Evolutionary conservation across 2,329 filamentous ascomycete species (phyloP).

Genomic region (Fusarium vanettenii): DNA sequence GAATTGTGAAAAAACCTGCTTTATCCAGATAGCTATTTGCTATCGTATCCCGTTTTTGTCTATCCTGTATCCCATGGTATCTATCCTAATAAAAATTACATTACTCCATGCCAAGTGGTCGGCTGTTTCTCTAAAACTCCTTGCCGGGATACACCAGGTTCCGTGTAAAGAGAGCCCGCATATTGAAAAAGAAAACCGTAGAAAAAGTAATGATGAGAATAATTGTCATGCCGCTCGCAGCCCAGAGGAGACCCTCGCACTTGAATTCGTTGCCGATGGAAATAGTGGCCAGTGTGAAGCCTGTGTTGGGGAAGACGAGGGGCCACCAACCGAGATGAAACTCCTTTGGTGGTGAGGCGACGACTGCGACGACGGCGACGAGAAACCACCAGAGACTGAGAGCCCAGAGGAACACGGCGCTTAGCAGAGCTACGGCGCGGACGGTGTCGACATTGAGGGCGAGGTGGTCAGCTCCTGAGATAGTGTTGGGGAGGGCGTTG

Average conservation of each 20-base stretch:
- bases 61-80: conserved; percentile 11
- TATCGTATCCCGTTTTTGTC: conserved; percentile 11
- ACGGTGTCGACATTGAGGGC: conserved; percentile 56
- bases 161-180: conserved; percentile 60
- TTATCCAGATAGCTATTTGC: not conserved
- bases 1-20: not conserved
- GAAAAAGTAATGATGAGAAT: conserved; percentile 56
- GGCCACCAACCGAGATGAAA: conserved; percentile 75
- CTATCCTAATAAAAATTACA: not conserved
- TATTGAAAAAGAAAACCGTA: conserved; percentile 56
- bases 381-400: conserved; percentile 70
- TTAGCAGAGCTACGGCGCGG: conserved; percentile 58
- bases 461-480: conserved; percentile 59
- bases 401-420: conserved; percentile 72
- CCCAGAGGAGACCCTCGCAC: conserved; percentile 59
- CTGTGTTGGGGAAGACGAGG: conserved; percentile 71
- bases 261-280: conserved; percentile 62
- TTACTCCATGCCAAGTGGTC: conserved; percentile 49
- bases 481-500: conserved; percentile 52
- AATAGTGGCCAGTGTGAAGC: conserved; percentile 68
- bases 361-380: conserved; percentile 50
- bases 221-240: conserved; percentile 63
- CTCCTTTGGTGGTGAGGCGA: conserved; percentile 56
- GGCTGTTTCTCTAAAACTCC: conserved; percentile 53
- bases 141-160: conserved; percentile 68